Conservation (phyloP, 2,329 filamentous ascomycete genomes). For the Arachnopeziza araneosa region DNA sequence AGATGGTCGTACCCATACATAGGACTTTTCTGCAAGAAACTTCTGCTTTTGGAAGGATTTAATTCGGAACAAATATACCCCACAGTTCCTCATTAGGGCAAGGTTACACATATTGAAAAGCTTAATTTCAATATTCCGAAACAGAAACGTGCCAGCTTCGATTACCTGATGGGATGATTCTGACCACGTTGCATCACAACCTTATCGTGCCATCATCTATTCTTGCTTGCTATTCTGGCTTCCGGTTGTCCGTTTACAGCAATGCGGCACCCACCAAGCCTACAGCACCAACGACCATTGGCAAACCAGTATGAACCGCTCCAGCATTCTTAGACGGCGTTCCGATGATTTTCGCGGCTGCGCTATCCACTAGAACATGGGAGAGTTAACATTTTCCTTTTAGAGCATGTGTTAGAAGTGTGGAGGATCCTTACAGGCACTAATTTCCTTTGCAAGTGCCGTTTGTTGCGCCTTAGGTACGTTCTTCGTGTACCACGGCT, state of each 20-base stretch:
- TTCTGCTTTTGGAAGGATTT: background rate
- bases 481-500: conserved; percentile 21
- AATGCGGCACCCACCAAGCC: conserved; percentile 8
- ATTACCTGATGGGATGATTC: background rate
- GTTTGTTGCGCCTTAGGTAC: conserved; percentile 15
- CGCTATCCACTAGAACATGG: no score
- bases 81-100: background rate
- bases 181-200: background rate
- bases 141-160: background rate
- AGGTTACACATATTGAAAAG: background rate
- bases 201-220: background rate
- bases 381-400: no score
- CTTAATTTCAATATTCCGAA: background rate
- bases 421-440: no score
- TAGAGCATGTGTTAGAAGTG: no score
- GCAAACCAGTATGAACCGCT: conserved; percentile 4
- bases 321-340: conserved; percentile 11
- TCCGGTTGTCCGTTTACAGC: background rate
- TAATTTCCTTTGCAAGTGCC: conserved; percentile 13
- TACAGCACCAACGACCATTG: conserved; percentile 8
- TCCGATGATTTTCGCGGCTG: conserved; percentile 15
- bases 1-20: background rate
- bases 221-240: background rate
- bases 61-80: background rate
- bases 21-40: background rate